Base-by-base conservation (phyloP, 106 monocot genomes). In the Acorus gramineus region DNA sequence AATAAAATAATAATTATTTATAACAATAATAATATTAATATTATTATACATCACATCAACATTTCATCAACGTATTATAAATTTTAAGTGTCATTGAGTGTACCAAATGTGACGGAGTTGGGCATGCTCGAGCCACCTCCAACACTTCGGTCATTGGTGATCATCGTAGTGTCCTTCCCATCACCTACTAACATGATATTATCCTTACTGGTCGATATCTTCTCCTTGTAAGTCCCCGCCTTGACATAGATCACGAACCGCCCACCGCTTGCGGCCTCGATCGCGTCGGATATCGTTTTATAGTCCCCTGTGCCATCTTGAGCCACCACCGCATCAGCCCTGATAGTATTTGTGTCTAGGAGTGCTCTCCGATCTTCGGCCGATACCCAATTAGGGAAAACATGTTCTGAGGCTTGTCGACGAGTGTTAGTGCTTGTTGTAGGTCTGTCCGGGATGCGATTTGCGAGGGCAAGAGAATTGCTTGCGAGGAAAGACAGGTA, bases 61-160 rank as follows among this genome's bases (percentile, higher is more conserved):
- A n/a, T n/a, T n/a, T n/a, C 28, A 28, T 28, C 28, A 28, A 28
- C 28, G 0, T 28, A 28, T 28, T 28, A 28, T 28, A 28, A 0
- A 28, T 28, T 28, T 28, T 28, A 28, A 28, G 1, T 28, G 28
- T 28, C 28, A 28, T 28, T 28, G 52, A 52, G 10, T 14, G 11
- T 68, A 68, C 68, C 68, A 4, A 59, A 59, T 44, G 70, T 70
- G 11, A 66, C 74, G 28, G 67, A 14, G 54, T 48, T 45, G 14
- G 74, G 74, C 74, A 74, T 74, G 67, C 10, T 60, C 8, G 74
- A 14, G 58, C 74, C 74, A 42, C 67, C 67, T 2, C 61, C 67
- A 42, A 67, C 74, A 49, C 74, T 74, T 2, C 46, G 50, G 44
- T 11, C 55, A 46, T 53, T 47, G 7, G 57, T 66, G 66, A 74